These are phyloP conservation scores for Trichocomaceae sp. DNA, from an alignment of 2,329 filamentous ascomycete genomes.

Conservation along the genomic window DNA sequence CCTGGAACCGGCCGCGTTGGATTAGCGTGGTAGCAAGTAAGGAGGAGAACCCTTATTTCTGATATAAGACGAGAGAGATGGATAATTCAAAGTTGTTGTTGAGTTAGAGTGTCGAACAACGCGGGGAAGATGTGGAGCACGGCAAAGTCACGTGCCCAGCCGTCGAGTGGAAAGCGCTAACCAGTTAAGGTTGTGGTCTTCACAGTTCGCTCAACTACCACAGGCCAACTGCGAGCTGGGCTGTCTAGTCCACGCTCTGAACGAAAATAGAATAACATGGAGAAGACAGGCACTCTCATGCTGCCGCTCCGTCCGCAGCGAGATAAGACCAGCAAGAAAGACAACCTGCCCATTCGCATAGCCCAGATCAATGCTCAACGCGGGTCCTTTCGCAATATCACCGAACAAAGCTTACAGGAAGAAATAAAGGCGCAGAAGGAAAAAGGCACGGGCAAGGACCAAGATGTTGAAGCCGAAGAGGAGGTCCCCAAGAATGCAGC, in stretches of 20 bases:
- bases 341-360: slow-evolving; percentile 67
- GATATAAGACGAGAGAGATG: too few relatives aligned
- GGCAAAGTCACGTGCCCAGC: background rate
- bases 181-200: background rate
- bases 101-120: background rate
- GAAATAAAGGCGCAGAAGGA: slow-evolving; percentile 55
- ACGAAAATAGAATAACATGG: slow-evolving; percentile 3
- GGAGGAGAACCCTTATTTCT: too few relatives aligned
- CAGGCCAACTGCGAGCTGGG: background rate
- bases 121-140: slow-evolving; percentile 1
- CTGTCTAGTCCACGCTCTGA: background rate
- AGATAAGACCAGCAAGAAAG: slow-evolving; percentile 44
- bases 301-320: slow-evolving; percentile 57
- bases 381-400: slow-evolving; percentile 74
- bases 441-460: slow-evolving; percentile 39
- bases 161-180: background rate
- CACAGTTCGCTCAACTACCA: background rate
- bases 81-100: too few relatives aligned
- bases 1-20: too few relatives aligned
- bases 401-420: slow-evolving; percentile 62
- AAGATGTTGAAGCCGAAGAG: slow-evolving; percentile 38
- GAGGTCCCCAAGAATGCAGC: slow-evolving; percentile 30
- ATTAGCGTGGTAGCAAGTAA: too few relatives aligned
- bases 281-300: slow-evolving; percentile 35
- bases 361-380: slow-evolving; percentile 70